These are phyloP conservation scores for Scopulariopsis brevicaulis DNA, from an alignment of 2,329 filamentous ascomycete species.

Conservation along the genomic window DNA sequence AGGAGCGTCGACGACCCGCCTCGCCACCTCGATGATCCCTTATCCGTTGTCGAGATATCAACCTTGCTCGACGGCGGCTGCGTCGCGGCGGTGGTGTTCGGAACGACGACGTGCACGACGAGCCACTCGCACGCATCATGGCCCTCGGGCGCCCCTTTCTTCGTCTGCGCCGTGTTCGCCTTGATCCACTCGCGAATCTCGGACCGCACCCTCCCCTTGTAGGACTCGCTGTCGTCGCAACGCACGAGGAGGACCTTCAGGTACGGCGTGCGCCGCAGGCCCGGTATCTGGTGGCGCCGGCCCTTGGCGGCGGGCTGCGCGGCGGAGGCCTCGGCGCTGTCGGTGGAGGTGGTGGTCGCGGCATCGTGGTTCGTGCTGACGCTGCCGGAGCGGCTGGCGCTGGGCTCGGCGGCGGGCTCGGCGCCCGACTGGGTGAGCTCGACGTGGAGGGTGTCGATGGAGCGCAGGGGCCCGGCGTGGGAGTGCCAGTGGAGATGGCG, in stretches of 20 bases:
- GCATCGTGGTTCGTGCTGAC: constrained; percentile 38
- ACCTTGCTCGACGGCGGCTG: constrained; percentile 56
- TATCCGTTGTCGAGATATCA: constrained; percentile 49
- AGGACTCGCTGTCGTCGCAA: constrained; percentile 92
- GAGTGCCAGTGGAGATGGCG: constrained; percentile 97
- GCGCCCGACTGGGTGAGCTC: constrained; percentile 62
- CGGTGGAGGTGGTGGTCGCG: constrained; percentile 17
- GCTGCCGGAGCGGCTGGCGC: constrained; percentile 19
- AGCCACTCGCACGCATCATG: constrained; percentile 97
- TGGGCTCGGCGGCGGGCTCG: constrained; percentile 25
- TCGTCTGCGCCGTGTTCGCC: constrained; percentile 47
- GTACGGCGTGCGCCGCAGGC: constrained; percentile 84
- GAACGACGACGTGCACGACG: constrained; percentile 83
- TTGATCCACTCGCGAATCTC: constrained; percentile 89
- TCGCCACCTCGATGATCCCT: constrained; percentile 61
- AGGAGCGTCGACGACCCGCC: constrained; percentile 72
- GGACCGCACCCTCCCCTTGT: constrained; percentile 69
- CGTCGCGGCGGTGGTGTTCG: constrained; percentile 69
- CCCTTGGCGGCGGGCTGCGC: constrained; percentile 25
- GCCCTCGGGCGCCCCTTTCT: constrained; percentile 64
- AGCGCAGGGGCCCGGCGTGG: constrained; percentile 77
- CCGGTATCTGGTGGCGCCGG: constrained; percentile 88
- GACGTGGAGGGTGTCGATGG: constrained; percentile 85
- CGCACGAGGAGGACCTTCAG: constrained; percentile 80
- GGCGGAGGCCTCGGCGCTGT: constrained; percentile 20